Conservation (phyloP, 2,329 filamentous ascomycete species). For the Fusarium continuum region DNA sequence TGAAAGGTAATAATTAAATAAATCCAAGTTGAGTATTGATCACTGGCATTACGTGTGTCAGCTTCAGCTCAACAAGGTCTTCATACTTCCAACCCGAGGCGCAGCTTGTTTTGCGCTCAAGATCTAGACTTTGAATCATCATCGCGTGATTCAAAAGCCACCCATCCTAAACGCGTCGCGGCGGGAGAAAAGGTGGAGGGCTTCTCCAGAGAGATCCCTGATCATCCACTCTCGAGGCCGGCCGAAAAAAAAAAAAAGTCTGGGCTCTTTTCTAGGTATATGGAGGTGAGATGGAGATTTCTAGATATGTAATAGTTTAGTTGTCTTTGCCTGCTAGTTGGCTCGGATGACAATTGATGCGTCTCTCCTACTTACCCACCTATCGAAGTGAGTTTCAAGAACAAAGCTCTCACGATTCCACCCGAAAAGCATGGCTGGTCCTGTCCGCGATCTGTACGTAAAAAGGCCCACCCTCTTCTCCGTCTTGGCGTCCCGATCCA, state of each 20-base stretch:
- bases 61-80: constrained; percentile 8
- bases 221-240: constrained; percentile 32
- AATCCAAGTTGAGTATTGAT: constrained; percentile 6
- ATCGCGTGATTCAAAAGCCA: constrained; percentile 1
- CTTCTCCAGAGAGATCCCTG: constrained; percentile 14
- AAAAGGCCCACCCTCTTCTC: constrained; percentile 9
- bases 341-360: neutral
- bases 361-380: too few relatives aligned
- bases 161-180: constrained; percentile 15
- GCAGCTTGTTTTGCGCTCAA: neutral
- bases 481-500: constrained; percentile 6
- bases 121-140: neutral
- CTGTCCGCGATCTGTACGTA: constrained; percentile 25
- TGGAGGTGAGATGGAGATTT: neutral
- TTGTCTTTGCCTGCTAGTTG: neutral
- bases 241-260: constrained; percentile 19
- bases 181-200: constrained; percentile 25
- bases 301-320: neutral
- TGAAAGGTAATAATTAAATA: neutral
- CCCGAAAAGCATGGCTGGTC: constrained; percentile 7
- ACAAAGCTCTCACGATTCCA: neutral
- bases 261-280: constrained; percentile 10
- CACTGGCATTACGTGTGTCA: constrained; percentile 1
- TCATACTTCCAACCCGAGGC: neutral
- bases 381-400: too few relatives aligned